These are phyloP conservation scores for Fusarium xylarioides DNA, from an alignment of 2,329 filamentous ascomycete genomes.

Conservation along the genomic window DNA sequence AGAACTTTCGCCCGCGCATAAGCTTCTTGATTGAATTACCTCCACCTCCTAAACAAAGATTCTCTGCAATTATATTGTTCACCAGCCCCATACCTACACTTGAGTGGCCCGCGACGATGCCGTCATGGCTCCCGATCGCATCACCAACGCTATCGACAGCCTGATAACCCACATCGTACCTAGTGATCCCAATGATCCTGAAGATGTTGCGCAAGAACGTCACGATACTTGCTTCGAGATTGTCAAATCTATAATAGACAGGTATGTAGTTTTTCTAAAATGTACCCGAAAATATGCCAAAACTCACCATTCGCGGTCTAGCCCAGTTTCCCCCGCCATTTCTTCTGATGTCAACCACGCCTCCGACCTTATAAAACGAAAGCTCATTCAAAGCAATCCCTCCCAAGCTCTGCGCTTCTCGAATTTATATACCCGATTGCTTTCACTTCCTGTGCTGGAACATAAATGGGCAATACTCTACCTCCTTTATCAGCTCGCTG, in stretches of 20 bases:
- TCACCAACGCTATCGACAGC: slow-evolving; percentile 81
- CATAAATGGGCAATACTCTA: slow-evolving; percentile 98
- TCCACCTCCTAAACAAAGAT: not conserved
- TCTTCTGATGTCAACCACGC: slow-evolving; percentile 87
- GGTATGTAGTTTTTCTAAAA: slow-evolving; percentile 46
- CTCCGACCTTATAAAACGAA: slow-evolving; percentile 89
- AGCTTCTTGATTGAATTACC: not conserved
- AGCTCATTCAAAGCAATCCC: slow-evolving; percentile 80
- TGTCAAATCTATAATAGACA: slow-evolving; percentile 61
- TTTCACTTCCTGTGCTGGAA: slow-evolving; percentile 90
- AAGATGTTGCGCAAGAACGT: slow-evolving; percentile 73
- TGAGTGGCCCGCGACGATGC: slow-evolving; percentile 53
- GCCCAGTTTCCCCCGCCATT: slow-evolving; percentile 62
- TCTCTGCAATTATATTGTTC: not conserved
- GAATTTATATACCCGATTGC: slow-evolving; percentile 87
- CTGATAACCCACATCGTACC: slow-evolving; percentile 80
- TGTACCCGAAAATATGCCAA: not conserved
- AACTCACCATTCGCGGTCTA: slow-evolving; percentile 37
- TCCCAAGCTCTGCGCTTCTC: slow-evolving; percentile 85
- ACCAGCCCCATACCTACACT: not conserved
- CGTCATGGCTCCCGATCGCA: slow-evolving; percentile 70
- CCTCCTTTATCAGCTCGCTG: slow-evolving; percentile 84
- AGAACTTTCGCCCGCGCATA: not conserved
- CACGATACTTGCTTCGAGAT: slow-evolving; percentile 69
- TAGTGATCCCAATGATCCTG: slow-evolving; percentile 69